These are phyloP conservation scores for Pugionium dolabratum DNA, from an alignment of 345 rosid genomes.

Conservation along the genomic window DNA sequence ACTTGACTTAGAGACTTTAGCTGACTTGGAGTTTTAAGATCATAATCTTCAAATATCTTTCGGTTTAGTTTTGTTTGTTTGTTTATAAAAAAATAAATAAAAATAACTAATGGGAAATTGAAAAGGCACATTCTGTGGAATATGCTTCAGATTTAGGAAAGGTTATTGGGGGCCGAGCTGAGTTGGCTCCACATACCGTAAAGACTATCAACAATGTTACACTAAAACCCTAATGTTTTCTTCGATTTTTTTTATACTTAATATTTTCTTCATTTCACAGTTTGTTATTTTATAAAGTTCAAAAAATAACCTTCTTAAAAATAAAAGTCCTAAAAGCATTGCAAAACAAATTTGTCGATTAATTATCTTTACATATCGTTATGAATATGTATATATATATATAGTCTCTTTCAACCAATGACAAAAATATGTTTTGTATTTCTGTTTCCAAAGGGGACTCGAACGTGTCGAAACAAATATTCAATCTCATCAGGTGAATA, in stretches of 20 bases:
- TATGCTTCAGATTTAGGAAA: conserved; percentile 47
- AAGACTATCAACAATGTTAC: conserved; percentile 1
- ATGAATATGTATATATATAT: too few species aligned
- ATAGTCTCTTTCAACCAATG: neutral
- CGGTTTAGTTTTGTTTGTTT: neutral
- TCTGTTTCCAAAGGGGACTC: neutral
- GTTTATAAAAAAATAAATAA: neutral
- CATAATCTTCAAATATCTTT: too few species aligned
- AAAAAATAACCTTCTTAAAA: too few species aligned
- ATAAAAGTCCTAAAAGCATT: too few species aligned
- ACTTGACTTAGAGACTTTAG: too few species aligned
- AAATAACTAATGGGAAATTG: conserved; percentile 25
- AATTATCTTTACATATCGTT: too few species aligned
- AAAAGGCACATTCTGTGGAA: conserved; percentile 58
- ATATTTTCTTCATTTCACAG: neutral
- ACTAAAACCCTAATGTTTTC: conserved; percentile 27
- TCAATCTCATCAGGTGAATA: neutral
- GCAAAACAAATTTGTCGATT: neutral
- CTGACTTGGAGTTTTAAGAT: too few species aligned
- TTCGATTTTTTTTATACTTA: neutral
- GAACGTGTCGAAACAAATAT: neutral
- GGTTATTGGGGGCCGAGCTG: conserved; percentile 33
- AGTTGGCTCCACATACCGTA: conserved; percentile 50
- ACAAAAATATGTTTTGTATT: neutral
- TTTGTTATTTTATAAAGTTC: neutral